These are phyloP conservation scores for Camellia oleifera DNA, from an alignment of 179 eudicot species.

Conservation along the genomic window DNA sequence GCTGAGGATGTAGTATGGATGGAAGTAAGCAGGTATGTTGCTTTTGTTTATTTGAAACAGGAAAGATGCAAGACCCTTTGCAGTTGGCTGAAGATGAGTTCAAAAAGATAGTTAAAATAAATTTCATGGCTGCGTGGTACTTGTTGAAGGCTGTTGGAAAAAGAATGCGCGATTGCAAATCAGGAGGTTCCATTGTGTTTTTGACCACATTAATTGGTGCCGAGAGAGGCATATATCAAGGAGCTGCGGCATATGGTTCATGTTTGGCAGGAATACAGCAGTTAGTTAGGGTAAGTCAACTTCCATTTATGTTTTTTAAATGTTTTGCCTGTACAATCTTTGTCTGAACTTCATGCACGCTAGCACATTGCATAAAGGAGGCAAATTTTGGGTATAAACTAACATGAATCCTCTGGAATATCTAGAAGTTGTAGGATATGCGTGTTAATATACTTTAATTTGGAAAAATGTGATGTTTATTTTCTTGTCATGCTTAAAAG, in stretches of 20 bases:
- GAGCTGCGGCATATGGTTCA: conserved; percentile 87
- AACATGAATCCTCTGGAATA: neutral
- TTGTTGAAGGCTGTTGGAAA: conserved; percentile 68
- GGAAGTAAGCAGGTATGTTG: neutral
- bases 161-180: conserved; percentile 70
- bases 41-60: conserved; percentile 38
- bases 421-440: neutral
- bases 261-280: conserved; percentile 85
- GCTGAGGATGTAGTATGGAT: neutral
- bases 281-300: conserved; percentile 64
- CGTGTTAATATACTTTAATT: neutral
- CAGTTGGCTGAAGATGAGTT: conserved; percentile 61
- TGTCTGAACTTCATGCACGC: neutral
- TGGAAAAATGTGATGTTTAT: neutral
- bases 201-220: conserved; percentile 76
- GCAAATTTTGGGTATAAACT: neutral
- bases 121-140: conserved; percentile 83
- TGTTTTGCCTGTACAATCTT: neutral
- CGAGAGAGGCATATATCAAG: conserved; percentile 88
- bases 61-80: conserved; percentile 73
- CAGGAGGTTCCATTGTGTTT: conserved; percentile 85
- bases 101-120: conserved; percentile 63
- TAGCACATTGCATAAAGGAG: neutral
- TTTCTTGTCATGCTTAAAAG: neutral
- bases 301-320: neutral